These are phyloP conservation scores for Metschnikowia lochheadii DNA, from an alignment of 805 yeast species.

Conservation along the genomic window DNA sequence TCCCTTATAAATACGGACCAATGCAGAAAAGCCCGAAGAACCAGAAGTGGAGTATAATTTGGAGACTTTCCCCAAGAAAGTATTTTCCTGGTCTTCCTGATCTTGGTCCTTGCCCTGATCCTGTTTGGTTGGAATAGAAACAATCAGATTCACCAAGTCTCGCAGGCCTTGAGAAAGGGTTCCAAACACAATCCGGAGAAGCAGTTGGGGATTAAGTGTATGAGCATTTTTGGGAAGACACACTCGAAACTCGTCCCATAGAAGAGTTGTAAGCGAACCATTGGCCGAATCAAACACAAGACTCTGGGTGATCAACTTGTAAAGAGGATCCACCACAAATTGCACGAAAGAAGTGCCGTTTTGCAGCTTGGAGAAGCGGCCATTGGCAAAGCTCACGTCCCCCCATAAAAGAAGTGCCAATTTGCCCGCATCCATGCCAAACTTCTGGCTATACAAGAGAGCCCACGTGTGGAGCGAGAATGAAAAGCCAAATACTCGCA, in stretches of 20 bases:
- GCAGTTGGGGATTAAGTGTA: slow-evolving; percentile 53
- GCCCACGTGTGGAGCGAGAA: slow-evolving; percentile 71
- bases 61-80: slow-evolving; percentile 27
- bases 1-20: slow-evolving; percentile 65
- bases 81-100: no score
- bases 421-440: slow-evolving; percentile 22
- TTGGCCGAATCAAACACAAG: slow-evolving; percentile 47
- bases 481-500: slow-evolving; percentile 55
- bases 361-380: slow-evolving; percentile 41
- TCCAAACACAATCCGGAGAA: slow-evolving; percentile 52
- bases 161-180: slow-evolving; percentile 47
- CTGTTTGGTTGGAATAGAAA: slow-evolving; percentile 9
- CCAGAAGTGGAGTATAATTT: slow-evolving; percentile 44
- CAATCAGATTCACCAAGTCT: slow-evolving; percentile 53
- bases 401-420: slow-evolving; percentile 75
- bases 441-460: slow-evolving; percentile 34
- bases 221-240: slow-evolving; percentile 36
- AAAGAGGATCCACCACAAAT: slow-evolving; percentile 74
- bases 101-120: no score
- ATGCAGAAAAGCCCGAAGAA: slow-evolving; percentile 1
- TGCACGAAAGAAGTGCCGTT: slow-evolving; percentile 48
- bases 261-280: slow-evolving; percentile 34
- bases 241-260: slow-evolving; percentile 49
- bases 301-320: slow-evolving; percentile 63
- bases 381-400: slow-evolving; percentile 50